A percentile compares a stretch with the other conserved stretches of the same genome.
Conservation (phyloP, 768 basidiomycete genomes). For the Russula dissimulans region DNA sequence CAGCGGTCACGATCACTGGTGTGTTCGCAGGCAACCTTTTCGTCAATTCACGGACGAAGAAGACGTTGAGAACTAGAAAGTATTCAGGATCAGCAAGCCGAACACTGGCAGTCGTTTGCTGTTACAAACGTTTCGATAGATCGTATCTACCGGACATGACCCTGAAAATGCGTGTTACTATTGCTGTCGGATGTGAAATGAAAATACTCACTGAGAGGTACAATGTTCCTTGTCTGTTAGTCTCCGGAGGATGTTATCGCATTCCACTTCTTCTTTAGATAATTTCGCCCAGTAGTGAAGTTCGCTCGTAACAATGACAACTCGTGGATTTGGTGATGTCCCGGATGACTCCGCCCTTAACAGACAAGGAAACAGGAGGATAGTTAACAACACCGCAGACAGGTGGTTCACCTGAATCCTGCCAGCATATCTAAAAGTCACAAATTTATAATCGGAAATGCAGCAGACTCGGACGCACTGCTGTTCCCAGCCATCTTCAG, state of each 20-base stretch:
- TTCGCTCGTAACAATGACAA: slow-evolving; percentile 15
- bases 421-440: not conserved
- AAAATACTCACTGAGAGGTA: not conserved
- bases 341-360: slow-evolving; percentile 9
- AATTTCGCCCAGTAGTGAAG: slow-evolving; percentile 3
- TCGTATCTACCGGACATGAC: slow-evolving; percentile 7
- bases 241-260: slow-evolving; percentile 1
- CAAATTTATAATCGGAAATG: not conserved
- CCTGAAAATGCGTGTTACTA: not conserved
- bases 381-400: slow-evolving; percentile 2
- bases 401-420: slow-evolving; percentile 40
- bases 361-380: slow-evolving; percentile 12
- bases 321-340: slow-evolving; percentile 8
- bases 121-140: slow-evolving; percentile 12
- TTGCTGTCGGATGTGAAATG: not conserved
- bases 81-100: not conserved
- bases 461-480: slow-evolving; percentile 16
- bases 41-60: slow-evolving; percentile 15
- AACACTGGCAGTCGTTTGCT: not conserved
- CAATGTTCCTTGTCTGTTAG: slow-evolving; percentile 7
- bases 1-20: slow-evolving; percentile 13
- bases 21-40: slow-evolving; percentile 13
- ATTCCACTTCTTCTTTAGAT: slow-evolving; percentile 1
- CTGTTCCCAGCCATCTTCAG: slow-evolving; percentile 25
- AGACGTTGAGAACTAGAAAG: slow-evolving; percentile 9